Base-by-base conservation (phyloP, 2,329 filamentous ascomycete genomes). In the Dactylonectria estremocensis region DNA sequence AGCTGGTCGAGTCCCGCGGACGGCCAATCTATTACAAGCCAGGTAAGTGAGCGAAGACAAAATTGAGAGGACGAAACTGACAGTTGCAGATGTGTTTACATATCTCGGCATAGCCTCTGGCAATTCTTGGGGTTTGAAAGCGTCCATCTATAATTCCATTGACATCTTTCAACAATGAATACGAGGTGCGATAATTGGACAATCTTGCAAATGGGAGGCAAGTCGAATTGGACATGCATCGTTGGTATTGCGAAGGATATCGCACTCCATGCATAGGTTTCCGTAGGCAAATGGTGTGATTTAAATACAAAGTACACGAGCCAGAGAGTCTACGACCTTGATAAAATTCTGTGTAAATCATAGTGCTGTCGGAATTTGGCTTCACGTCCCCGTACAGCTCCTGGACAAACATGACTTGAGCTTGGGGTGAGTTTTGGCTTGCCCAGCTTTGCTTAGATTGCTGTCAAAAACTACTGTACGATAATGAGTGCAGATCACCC, bases 11-110 rank as follows among this genome's bases (percentile, higher is more conserved):
- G 37, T 67, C 77, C 20, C 80, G 71, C 55, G 79, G 79, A 4
- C 83, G 81, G 52, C 81, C 84, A 1, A 90, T 96, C 56, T 95
- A 93, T 78, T 97, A 97, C 82, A 97, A 97, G 77, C 88, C 88
- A 73, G 91, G 92, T 87, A 77, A 84, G 79, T 88, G 7, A 3
- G 13, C 14, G 54, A 63, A 11, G 52, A 61, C 20, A 62, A 68
- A 56, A 48, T 65, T 75, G 50, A 74, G n/a, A n/a, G 11, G 52
- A 61, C 20, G 64, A 68, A 56, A 48, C 67, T 75, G 50, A 74
- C 66, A 31, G 40, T 45, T 37, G 58, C 60, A 90, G 91, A 94
- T 83, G 90, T 88, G 1, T 93, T 87, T 76, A 93, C 92, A 1
- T 87, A 92, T 77, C 81, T 94, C 31, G 88, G 89, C 3, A 88